phyloP scores from a whole-genome alignment of 176 grass and related monocot genomes.

The Dactylis glomerata region DNA sequence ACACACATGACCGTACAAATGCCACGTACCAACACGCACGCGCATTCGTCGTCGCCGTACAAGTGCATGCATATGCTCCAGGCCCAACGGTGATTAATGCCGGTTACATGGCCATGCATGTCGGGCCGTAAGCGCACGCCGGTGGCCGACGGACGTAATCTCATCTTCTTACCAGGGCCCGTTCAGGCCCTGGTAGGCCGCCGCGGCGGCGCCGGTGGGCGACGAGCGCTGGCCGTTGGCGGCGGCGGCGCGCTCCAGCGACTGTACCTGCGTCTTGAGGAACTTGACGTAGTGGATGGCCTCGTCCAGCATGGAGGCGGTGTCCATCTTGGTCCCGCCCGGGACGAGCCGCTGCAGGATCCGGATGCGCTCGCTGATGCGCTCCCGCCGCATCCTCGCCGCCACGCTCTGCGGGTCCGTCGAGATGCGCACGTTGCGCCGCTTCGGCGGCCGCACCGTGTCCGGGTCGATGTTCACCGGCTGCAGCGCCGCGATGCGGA shows the following conservation, averaged over 20 bases:
- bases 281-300: slow-evolving; percentile 98
- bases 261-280: slow-evolving; percentile 91
- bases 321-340: slow-evolving; percentile 97
- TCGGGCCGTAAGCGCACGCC: neutral
- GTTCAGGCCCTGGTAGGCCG: slow-evolving; percentile 11
- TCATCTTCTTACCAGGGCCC: slow-evolving; percentile 29
- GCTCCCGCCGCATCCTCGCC: slow-evolving; percentile 82
- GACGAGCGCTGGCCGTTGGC: slow-evolving; percentile 22
- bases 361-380: slow-evolving; percentile 97
- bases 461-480: slow-evolving; percentile 85
- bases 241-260: slow-evolving; percentile 60
- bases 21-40: neutral
- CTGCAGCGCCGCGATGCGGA: slow-evolving; percentile 90
- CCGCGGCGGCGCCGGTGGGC: neutral
- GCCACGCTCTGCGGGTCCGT: slow-evolving; percentile 98
- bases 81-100: neutral
- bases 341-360: slow-evolving; percentile 90
- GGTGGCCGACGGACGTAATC: neutral
- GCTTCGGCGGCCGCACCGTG: slow-evolving; percentile 77
- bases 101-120: slow-evolving; percentile 11
- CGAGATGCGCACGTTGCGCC: slow-evolving; percentile 83
- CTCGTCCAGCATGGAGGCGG: slow-evolving; percentile 95
- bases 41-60: neutral
- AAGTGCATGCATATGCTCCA: slow-evolving; percentile 5
- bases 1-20: neutral